Base-by-base conservation (phyloP, 2,329 filamentous ascomycete species). In the Thelonectria blattea region DNA sequence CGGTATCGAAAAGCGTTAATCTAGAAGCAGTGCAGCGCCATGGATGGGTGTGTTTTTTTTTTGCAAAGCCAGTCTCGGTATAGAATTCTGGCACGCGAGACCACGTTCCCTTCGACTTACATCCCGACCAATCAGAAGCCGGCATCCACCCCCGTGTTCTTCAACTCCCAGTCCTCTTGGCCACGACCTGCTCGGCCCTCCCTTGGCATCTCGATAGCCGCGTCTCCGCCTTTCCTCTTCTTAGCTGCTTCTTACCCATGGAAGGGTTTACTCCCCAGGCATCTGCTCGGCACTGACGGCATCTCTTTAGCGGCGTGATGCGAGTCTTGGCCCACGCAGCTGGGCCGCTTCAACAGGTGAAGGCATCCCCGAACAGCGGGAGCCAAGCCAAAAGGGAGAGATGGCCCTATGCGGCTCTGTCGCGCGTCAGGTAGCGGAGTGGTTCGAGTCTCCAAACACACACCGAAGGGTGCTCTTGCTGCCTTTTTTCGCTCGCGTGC, bases 131-230 rank as follows among this genome's bases (percentile, higher is more conserved):
- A 70, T 70, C 57, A 62, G 8, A 30, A 18, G 12, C 30, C 43
- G 32, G 41, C 30, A 34, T n/a, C 22, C 37, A 51, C 60, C 64
- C 68, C 70, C 68, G 68, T 70, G 68, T 60, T 51, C 45, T 22
- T 32, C 32, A 39, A 41, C 58, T 63, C 61, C 60, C 58, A 66
- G 66, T 59, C 56, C n/a, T 52, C 63, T 69, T 70, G 68, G 68
- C 63, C 52, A 47, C 18, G 43, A 9, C 37, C 22, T 4, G 3
- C 22, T 24, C 22, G 22, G 22, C 22, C 22, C 22, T 24, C 22
- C 22, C 54, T 58, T 53, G 58, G 58, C 58, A 60, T 60, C 58
- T 52, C 48, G 58, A 60, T 60, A 52, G 58, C 58, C 52, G 48
- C 48, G 52, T 52, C 37, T 22, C 54, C 50, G 54, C 54, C 12